Evolutionary conservation across 2,329 filamentous ascomycete species (phyloP).

Genomic region (Plectosphaerella cucumerina): DNA sequence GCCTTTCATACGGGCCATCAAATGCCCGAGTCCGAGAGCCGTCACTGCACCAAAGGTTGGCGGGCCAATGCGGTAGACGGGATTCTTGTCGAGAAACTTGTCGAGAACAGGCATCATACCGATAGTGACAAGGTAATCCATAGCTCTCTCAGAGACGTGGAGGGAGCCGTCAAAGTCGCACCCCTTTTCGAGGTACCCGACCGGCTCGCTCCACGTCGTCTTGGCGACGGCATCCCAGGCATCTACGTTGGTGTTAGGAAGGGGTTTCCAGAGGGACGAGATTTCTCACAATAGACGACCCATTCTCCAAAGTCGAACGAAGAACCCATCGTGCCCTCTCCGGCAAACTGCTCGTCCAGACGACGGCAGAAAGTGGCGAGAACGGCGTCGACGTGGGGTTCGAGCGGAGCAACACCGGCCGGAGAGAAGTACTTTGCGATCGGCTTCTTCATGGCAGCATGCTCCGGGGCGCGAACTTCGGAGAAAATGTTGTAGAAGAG

Average conservation of each 20-base stretch:
- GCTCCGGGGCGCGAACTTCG: constrained; percentile 13
- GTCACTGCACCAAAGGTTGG: constrained; percentile 23
- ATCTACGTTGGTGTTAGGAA: not conserved
- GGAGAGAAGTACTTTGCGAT: constrained; percentile 29
- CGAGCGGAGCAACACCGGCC: constrained; percentile 16
- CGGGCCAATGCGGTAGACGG: constrained; percentile 24
- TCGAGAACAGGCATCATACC: constrained; percentile 22
- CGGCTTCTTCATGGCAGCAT: constrained; percentile 29
- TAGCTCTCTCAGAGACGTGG: constrained; percentile 11
- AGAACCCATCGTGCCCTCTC: constrained; percentile 1
- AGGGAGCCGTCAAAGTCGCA: constrained; percentile 11
- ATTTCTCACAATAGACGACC: not conserved
- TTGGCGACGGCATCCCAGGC: constrained; percentile 37
- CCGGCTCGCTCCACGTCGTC: constrained; percentile 31
- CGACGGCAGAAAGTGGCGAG: constrained; percentile 20
- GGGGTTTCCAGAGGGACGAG: not conserved
- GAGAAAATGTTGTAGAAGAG: constrained; percentile 27
- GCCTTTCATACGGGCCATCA: constrained; percentile 21
- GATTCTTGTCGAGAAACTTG: constrained; percentile 22
- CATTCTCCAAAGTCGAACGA: not conserved
- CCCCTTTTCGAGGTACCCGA: constrained; percentile 35
- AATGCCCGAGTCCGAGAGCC: constrained; percentile 20
- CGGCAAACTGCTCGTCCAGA: constrained; percentile 23
- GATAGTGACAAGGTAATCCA: constrained; percentile 25
- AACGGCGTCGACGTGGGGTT: constrained; percentile 22